Percentiles rank a stretch among this genome's conserved stretches.
phyloP scores from a whole-genome alignment of 2,329 filamentous ascomycete species.

The Colletotrichum echinochloae region DNA sequence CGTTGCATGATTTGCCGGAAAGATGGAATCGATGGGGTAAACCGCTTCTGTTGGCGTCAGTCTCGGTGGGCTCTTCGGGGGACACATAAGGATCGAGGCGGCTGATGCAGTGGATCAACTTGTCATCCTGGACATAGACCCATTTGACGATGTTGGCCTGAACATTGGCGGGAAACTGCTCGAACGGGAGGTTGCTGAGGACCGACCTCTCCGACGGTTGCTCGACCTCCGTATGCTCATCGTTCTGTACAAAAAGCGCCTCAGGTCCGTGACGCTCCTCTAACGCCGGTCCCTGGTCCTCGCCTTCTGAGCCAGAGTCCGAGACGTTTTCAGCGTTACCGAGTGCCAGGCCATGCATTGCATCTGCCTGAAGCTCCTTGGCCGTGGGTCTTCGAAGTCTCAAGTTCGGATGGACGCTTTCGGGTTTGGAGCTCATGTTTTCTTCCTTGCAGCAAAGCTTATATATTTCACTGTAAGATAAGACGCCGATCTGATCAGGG shows the following conservation, averaged over 20 bases:
- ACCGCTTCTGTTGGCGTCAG: slow-evolving; percentile 26
- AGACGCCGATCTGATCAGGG: neutral
- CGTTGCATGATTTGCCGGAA: slow-evolving; percentile 46
- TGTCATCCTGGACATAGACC: slow-evolving; percentile 50
- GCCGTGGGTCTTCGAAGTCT: slow-evolving; percentile 34
- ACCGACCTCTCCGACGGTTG: neutral
- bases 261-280: neutral
- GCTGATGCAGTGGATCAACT: slow-evolving; percentile 58
- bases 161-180: slow-evolving; percentile 47
- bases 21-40: slow-evolving; percentile 57
- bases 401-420: slow-evolving; percentile 48
- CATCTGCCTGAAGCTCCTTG: slow-evolving; percentile 3
- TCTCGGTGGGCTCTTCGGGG: slow-evolving; percentile 40
- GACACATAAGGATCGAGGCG: slow-evolving; percentile 54
- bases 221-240: neutral
- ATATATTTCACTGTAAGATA: slow-evolving; percentile 43
- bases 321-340: too few relatives aligned
- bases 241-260: slow-evolving; percentile 22
- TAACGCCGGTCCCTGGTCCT: neutral
- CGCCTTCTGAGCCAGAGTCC: neutral
- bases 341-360: neutral
- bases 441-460: slow-evolving; percentile 49
- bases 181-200: slow-evolving; percentile 44
- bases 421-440: slow-evolving; percentile 45
- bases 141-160: slow-evolving; percentile 53